These are phyloP conservation scores for Rhizopogon vesiculosus DNA, from an alignment of 768 basidiomycete genomes.

Conservation along the genomic window DNA sequence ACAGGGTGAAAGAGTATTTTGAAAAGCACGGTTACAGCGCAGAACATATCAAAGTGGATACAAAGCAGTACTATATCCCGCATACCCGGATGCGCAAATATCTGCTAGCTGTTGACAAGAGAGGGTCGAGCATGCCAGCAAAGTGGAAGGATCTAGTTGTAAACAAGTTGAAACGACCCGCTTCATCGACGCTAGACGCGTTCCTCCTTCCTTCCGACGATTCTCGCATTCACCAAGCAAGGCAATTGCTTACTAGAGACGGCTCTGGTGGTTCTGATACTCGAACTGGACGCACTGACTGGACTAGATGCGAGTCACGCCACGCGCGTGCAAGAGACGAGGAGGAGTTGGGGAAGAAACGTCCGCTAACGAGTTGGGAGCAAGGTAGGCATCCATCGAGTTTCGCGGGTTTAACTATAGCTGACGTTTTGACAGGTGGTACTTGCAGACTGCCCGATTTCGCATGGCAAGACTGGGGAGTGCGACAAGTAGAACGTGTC, in stretches of 20 bases:
- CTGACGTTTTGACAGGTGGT: constrained; percentile 45
- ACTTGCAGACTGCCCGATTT: constrained; percentile 84
- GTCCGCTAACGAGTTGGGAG: constrained; percentile 90
- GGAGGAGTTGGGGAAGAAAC: constrained; percentile 74
- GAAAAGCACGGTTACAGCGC: constrained; percentile 74
- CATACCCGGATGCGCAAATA: constrained; percentile 93
- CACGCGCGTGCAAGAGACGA: constrained; percentile 86
- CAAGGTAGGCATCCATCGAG: constrained; percentile 52
- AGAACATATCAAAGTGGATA: constrained; percentile 64
- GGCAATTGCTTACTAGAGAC: constrained; percentile 77
- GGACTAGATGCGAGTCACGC: constrained; percentile 89
- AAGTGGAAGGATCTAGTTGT: constrained; percentile 63
- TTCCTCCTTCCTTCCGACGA: constrained; percentile 92
- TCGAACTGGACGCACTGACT: constrained; percentile 74
- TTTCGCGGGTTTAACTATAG: not conserved
- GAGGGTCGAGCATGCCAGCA: constrained; percentile 52
- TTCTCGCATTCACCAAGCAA: constrained; percentile 83
- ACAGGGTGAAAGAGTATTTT: constrained; percentile 69
- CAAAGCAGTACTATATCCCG: constrained; percentile 89
- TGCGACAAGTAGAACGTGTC: constrained; percentile 90
- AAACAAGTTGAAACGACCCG: constrained; percentile 69
- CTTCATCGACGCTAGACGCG: constrained; percentile 85
- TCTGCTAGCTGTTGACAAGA: constrained; percentile 72
- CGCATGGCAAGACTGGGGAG: constrained; percentile 92
- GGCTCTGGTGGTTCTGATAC: constrained; percentile 60